Base-by-base conservation (phyloP, 768 basidiomycete species). In the Paxillus rubicundulus region DNA sequence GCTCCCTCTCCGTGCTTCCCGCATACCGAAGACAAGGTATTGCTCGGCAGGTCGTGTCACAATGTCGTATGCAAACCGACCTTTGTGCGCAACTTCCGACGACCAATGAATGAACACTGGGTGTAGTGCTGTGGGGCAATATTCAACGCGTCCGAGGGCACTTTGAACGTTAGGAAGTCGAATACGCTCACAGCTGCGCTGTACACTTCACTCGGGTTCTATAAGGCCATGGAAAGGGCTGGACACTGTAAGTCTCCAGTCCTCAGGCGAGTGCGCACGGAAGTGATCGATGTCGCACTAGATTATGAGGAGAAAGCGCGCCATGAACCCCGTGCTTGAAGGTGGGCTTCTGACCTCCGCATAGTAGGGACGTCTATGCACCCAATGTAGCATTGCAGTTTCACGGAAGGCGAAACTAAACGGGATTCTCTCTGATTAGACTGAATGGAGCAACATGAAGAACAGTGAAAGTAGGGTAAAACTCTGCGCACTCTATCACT, bases 181-280 rank as follows among this genome's bases (percentile, higher is more conserved):
- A 55, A 58, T 30, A 54, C 49, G 39, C 42, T 27, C 45, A 57
- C 50, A 5, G 42, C 58, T n/a, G 18, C 38, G 38, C 51, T 55
- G 10, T 55, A 53, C 17, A 42, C 43, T 5, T 55, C 47, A 1
- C 46, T 55, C 40, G 34, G 28, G 16, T 57, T 56, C 27, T 27
- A 41, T 33, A 30, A 47, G 40, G 52, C 38, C 8, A 14, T 38
- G 39, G 49, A 13, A 24, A 47, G 48, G 39, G 47, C 45, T 21
- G 9, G 27, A 18, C 32, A 2, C 17, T 55, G 45, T 50, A 34
- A 51, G 53, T 59, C 9, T 16, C 8, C 21, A 42, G 9, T 2
- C 24, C 12, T 40, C 32, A 32, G 27, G 13, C 14, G 4, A 27
- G 38, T 24, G 8, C 24, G 24, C 9, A 18, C 4, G 21, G 3